Evolutionary conservation across 2,329 filamentous ascomycete genomes (phyloP).

Genomic region (Periconia digitata): DNA sequence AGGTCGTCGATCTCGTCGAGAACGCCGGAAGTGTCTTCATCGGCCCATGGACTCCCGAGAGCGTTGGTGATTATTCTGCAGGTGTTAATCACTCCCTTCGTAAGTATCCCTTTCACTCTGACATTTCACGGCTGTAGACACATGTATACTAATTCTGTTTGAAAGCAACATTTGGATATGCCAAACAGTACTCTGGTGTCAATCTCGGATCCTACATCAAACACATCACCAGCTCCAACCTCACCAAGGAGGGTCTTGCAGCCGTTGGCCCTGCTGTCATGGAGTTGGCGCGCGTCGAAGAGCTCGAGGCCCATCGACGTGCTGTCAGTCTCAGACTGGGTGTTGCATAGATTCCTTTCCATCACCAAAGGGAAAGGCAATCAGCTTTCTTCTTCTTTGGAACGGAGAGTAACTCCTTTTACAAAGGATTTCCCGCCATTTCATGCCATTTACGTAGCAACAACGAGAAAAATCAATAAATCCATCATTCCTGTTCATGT

Average conservation of each 20-base stretch:
- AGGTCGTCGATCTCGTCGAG: slow-evolving; percentile 74
- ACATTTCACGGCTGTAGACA: not conserved
- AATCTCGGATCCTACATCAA: slow-evolving; percentile 96
- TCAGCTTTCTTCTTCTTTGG: no score
- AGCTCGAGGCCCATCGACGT: slow-evolving; percentile 86
- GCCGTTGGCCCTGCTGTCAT: slow-evolving; percentile 90
- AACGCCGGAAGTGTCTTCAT: slow-evolving; percentile 97
- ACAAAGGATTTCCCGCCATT: no score
- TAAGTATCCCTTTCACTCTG: slow-evolving; percentile 59
- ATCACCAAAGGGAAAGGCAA: no score
- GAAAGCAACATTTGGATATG: slow-evolving; percentile 94
- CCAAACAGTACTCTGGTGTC: slow-evolving; percentile 97
- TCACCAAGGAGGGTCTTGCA: slow-evolving; percentile 80
- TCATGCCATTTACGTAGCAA: no score
- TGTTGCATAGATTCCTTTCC: no score
- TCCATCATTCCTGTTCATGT: no score
- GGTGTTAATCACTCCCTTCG: slow-evolving; percentile 97
- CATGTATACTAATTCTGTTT: slow-evolving; percentile 7
- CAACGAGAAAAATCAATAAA: no score
- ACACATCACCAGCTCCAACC: slow-evolving; percentile 92
- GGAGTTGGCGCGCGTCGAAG: slow-evolving; percentile 91
- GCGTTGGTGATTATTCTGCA: slow-evolving; percentile 95
- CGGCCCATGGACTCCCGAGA: slow-evolving; percentile 94
- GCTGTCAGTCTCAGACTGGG: slow-evolving; percentile 67
- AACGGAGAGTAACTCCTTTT: no score